Evolutionary conservation across 768 basidiomycete genomes (phyloP).

Genomic region (Lentinula detonsa): DNA sequence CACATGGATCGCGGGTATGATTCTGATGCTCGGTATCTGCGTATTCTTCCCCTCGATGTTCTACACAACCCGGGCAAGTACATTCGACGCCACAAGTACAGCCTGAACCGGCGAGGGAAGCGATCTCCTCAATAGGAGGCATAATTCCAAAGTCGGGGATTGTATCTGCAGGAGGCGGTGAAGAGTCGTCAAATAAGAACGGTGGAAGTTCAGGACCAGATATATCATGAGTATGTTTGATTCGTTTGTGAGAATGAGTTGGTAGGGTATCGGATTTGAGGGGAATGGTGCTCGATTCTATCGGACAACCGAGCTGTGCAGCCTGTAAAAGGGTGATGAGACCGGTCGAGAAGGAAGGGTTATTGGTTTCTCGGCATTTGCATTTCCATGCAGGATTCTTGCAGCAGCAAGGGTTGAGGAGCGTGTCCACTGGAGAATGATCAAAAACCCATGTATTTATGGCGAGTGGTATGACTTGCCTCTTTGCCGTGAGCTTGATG

Average conservation of each 20-base stretch:
- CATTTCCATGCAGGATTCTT: constrained; percentile 45
- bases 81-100: constrained; percentile 70
- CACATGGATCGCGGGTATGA: constrained; percentile 47
- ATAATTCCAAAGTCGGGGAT: constrained; percentile 49
- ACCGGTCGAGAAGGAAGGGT: constrained; percentile 9
- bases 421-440: constrained; percentile 41
- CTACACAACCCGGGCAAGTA: constrained; percentile 66
- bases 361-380: constrained; percentile 28
- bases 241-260: constrained; percentile 20
- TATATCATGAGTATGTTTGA: constrained; percentile 11
- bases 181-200: constrained; percentile 25
- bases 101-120: constrained; percentile 58
- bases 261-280: background rate
- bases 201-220: constrained; percentile 44
- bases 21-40: constrained; percentile 38
- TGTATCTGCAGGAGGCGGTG: constrained; percentile 16
- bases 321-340: constrained; percentile 31
- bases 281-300: background rate
- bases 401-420: constrained; percentile 64
- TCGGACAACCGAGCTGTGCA: constrained; percentile 25
- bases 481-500: constrained; percentile 42
- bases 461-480: constrained; percentile 26
- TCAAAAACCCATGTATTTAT: background rate
- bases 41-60: constrained; percentile 55
- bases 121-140: constrained; percentile 53